Evolutionary conservation across 805 yeast species (phyloP), one percentile per base, ranked within the genome.

Genomic region (Ogataea methylovora): DNA sequence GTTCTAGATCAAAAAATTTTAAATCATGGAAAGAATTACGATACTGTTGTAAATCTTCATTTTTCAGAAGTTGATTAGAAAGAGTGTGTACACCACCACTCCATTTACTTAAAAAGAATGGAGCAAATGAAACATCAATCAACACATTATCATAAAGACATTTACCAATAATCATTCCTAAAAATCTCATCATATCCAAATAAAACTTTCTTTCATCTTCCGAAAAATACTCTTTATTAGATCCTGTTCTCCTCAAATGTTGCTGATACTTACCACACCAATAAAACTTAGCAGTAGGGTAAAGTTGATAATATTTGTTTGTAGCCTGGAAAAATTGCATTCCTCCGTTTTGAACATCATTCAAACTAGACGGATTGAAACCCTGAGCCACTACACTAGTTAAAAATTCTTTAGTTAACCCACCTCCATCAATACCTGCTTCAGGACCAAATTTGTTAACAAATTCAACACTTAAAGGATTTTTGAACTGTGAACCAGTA

Each of bases 351-450:
- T 40, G 37, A 7, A 37, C 34, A n/a, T n/a, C n/a, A n/a, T n/a
- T n/a, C n/a, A n/a, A n/a, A 13, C 36, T 38, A 0, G 53, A 44
- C n/a, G 65, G 59, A 21, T 64, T 59, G 46, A 90, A 84, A 0
- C 84, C 88, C 42, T 82, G 84, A 4, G 61, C 63, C 2, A 80
- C 73, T 1, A 86, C 77, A 33, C 80, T 65, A 2, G 90, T 86
- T 36, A 90, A 60, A 42, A 92, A 77, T 49, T 90, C 98, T 53
- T 90, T 88, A 0, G 97, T 88, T 17, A 90, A 64, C 1, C 98
- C 98, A 10, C 97, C 98, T 7, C 98, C 98, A 55, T 90, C 98
- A 28, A 90, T 81, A 1, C 98, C 98, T 0, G 79, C 86, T 52
- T 90, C 97, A 24, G 64, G 71, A 2, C 88, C 94, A 58, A 78